Conservation (phyloP, 768 basidiomycete genomes). For the Mycena amicta region DNA sequence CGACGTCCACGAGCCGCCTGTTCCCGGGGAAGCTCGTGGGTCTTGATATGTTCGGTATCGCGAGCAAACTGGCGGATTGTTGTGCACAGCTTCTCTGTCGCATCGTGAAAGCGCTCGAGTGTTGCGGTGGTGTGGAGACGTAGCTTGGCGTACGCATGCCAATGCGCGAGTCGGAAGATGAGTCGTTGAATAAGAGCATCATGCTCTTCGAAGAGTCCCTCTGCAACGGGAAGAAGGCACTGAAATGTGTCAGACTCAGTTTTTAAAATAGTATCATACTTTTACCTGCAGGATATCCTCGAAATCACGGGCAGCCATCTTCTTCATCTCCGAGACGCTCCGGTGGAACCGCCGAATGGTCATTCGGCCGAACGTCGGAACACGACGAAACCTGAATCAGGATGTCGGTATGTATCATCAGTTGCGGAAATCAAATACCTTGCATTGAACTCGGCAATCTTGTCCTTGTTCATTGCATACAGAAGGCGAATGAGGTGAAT, state of each 20-base stretch:
- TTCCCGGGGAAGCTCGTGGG: neutral
- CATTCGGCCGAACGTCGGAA: neutral
- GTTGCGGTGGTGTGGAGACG: neutral
- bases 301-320: slow-evolving; percentile 35
- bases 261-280: neutral
- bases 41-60: neutral
- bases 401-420: no score
- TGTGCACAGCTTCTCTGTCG: neutral
- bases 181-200: slow-evolving; percentile 10
- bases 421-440: no score
- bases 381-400: slow-evolving; percentile 17
- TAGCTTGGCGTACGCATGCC: slow-evolving; percentile 11
- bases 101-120: slow-evolving; percentile 24
- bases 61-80: neutral
- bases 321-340: slow-evolving; percentile 32
- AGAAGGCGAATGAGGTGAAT: slow-evolving; percentile 31
- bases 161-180: slow-evolving; percentile 15
- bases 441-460: neutral
- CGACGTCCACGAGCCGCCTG: neutral
- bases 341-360: slow-evolving; percentile 29
- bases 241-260: neutral
- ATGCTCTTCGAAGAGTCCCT: slow-evolving; percentile 30
- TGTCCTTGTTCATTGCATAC: slow-evolving; percentile 5
- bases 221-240: slow-evolving; percentile 38
- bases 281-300: slow-evolving; percentile 33